phyloP scores from a whole-genome alignment of 73 alveolate genomes.

The Tetrahymena malaccensis region DNA sequence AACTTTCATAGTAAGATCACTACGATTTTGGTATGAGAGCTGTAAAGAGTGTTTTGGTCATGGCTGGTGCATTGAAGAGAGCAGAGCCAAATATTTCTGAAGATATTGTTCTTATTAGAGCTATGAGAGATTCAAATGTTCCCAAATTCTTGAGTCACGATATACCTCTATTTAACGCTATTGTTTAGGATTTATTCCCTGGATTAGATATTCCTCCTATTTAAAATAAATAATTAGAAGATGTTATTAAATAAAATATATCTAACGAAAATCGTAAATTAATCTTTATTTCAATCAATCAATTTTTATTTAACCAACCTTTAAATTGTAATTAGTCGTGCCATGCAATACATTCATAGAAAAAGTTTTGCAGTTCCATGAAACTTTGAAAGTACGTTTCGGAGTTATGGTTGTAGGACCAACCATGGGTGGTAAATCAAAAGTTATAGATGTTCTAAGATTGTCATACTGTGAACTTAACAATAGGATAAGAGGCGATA shows the following conservation, averaged over 20 bases:
- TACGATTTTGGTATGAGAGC: constrained; percentile 99
- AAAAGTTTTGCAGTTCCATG: constrained; percentile 84
- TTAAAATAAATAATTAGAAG: constrained; percentile 55
- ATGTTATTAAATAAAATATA: constrained; percentile 49
- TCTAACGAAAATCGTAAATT: background rate
- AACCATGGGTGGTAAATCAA: constrained; percentile 90
- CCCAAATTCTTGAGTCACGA: constrained; percentile 90
- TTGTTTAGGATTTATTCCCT: constrained; percentile 91
- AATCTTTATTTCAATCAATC: background rate
- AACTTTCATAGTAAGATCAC: constrained; percentile 90
- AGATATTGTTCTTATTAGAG: constrained; percentile 84
- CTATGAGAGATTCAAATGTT: constrained; percentile 88
- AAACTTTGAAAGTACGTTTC: constrained; percentile 90
- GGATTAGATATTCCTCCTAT: constrained; percentile 62
- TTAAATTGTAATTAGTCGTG: constrained; percentile 42
- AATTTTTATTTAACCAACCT: background rate
- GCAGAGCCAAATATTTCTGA: constrained; percentile 78
- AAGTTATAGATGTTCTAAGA: constrained; percentile 58
- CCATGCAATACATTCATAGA: constrained; percentile 58
- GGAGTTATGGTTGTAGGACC: constrained; percentile 93
- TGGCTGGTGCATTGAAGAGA: constrained; percentile 94
- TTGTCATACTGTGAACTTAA: constrained; percentile 68
- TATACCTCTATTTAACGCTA: constrained; percentile 82
- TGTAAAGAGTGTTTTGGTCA: constrained; percentile 91
- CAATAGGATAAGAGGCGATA: constrained; percentile 20